These are phyloP conservation scores for Colletotrichum siamense DNA, from an alignment of 2,329 filamentous ascomycete species.

Conservation along the genomic window DNA sequence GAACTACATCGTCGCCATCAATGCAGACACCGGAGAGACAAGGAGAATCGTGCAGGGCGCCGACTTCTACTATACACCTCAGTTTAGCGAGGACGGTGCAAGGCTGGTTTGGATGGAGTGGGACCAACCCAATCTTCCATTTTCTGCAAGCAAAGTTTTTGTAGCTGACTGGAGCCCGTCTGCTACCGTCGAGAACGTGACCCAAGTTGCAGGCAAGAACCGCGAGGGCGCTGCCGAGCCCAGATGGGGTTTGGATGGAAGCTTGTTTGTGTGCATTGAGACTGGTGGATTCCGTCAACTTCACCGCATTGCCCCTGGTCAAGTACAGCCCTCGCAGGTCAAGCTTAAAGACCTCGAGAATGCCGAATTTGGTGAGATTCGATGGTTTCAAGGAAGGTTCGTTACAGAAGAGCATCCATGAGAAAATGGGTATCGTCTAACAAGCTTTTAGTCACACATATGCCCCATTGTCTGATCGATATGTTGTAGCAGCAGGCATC, in stretches of 20 bases:
- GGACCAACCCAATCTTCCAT: slow-evolving; percentile 59
- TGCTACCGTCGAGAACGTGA: slow-evolving; percentile 34
- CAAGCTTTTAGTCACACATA: slow-evolving; percentile 40
- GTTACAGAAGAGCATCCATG: background rate
- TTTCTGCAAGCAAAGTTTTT: slow-evolving; percentile 50
- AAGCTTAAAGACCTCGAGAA: slow-evolving; percentile 43
- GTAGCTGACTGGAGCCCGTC: slow-evolving; percentile 44
- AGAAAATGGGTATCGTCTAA: background rate
- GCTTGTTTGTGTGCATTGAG: slow-evolving; percentile 54
- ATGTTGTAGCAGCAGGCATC: slow-evolving; percentile 38
- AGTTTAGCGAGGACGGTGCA: slow-evolving; percentile 51
- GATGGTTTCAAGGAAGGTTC: slow-evolving; percentile 36
- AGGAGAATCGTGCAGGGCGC: slow-evolving; percentile 45
- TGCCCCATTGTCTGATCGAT: slow-evolving; percentile 37
- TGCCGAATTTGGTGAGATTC: slow-evolving; percentile 42
- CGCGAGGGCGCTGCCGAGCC: slow-evolving; percentile 53
- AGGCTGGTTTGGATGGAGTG: slow-evolving; percentile 59
- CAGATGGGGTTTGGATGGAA: slow-evolving; percentile 54
- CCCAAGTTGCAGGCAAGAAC: slow-evolving; percentile 45
- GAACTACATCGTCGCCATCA: slow-evolving; percentile 45
- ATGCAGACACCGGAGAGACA: slow-evolving; percentile 44
- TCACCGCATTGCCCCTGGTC: slow-evolving; percentile 39
- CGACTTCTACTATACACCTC: slow-evolving; percentile 59
- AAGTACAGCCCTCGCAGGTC: slow-evolving; percentile 32
- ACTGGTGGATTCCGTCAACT: slow-evolving; percentile 51